phyloP scores from a whole-genome alignment of 371 early-diverging fungal species.

The Syncephalastrum contaminatum region DNA sequence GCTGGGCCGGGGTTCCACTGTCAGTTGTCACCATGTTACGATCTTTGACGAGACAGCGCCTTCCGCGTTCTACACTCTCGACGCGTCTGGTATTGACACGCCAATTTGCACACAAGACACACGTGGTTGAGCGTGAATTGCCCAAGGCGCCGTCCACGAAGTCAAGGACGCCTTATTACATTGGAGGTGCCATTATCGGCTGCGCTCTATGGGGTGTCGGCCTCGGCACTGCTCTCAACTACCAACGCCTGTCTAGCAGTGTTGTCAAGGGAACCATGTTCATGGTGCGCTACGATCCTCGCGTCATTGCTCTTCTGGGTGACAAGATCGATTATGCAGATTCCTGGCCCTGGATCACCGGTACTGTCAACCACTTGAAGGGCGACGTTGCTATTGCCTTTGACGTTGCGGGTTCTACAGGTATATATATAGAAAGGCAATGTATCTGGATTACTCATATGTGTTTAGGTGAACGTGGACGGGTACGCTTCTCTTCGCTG shows the following conservation, averaged over 20 bases:
- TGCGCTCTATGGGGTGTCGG: slow-evolving; percentile 60
- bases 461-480: slow-evolving; percentile 36
- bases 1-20: too few species aligned
- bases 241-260: slow-evolving; percentile 63
- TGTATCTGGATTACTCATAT: neutral
- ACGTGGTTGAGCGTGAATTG: slow-evolving; percentile 41
- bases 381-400: slow-evolving; percentile 63
- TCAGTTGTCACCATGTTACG: too few species aligned
- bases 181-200: slow-evolving; percentile 52
- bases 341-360: slow-evolving; percentile 68
- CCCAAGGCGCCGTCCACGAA: slow-evolving; percentile 28
- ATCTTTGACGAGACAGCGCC: too few species aligned
- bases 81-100: neutral
- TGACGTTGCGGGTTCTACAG: slow-evolving; percentile 53
- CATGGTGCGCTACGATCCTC: slow-evolving; percentile 60
- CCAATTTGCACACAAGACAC: slow-evolving; percentile 22
- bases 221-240: slow-evolving; percentile 60
- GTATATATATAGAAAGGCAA: slow-evolving; percentile 18
- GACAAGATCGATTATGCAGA: slow-evolving; percentile 60
- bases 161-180: slow-evolving; percentile 40
- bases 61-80: too few species aligned
- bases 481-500: slow-evolving; percentile 40
- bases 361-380: slow-evolving; percentile 68
- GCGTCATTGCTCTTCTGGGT: slow-evolving; percentile 56
- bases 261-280: slow-evolving; percentile 66